Base-by-base conservation (phyloP, 176 grass and related monocot species). In the Coix lacrymajobi region DNA sequence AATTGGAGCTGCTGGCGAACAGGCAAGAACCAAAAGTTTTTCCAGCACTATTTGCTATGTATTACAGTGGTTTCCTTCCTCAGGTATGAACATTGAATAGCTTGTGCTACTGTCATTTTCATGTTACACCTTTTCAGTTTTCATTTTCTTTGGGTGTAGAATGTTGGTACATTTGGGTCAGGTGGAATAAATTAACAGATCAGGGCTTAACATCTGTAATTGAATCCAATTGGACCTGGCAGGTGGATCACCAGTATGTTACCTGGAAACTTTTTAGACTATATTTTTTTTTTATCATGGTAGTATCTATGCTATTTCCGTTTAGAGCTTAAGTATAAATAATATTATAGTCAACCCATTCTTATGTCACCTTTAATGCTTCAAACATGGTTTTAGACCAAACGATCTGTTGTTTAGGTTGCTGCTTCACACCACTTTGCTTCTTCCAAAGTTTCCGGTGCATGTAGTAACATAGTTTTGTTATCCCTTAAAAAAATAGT, bases 111-210 rank as follows among this genome's bases (percentile, higher is more conserved):
- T 22, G 0, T 61, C 34, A 15, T 69, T 13, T 22, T 73, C 44
- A n/a, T 84, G 60, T 83, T 68, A 89, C 52, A 33, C 32, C 46
- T 88, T 70, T 69, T 20, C n/a, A n/a, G 58, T 22, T 66, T 66
- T 36, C 63, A 39, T 8, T 69, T 81, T n/a, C n/a, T 31, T 86
- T 19, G 76, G 32, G 69, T 73, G 84, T 85, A 97, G 94, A 90
- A 90, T 83, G 92, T 97, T 62, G 88, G 85, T 34, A 97, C 94
- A 87, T 94, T 97, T 97, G 94, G 94, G 62, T 97, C n/a, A n/a
- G n/a, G 94, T 74, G 94, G 83, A 97, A 94, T 83, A 79, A 79
- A 28, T 37, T 92, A 33, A 84, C 68, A 49, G 90, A 97, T 78
- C 84, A 85, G 57, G 92, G 56, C 70, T 81, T 97, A 89, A 94